phyloP scores from a whole-genome alignment of 306 rosid genomes.

The Pueraria montana region DNA sequence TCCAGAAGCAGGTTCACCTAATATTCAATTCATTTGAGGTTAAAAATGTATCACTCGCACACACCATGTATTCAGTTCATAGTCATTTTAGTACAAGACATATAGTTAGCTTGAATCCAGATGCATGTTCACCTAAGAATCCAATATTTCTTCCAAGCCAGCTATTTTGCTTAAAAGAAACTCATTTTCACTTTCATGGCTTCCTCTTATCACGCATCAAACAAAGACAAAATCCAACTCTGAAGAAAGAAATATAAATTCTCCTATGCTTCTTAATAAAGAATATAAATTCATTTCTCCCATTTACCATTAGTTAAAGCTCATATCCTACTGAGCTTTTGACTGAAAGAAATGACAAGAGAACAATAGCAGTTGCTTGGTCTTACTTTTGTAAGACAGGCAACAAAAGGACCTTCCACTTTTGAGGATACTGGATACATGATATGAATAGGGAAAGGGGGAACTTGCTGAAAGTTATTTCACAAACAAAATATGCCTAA shows the following conservation, averaged over 20 bases:
- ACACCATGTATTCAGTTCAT: neutral
- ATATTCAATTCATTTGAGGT: slow-evolving; percentile 6
- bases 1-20: neutral
- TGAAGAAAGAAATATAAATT: neutral
- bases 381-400: neutral
- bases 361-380: neutral
- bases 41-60: neutral
- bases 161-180: neutral
- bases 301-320: neutral
- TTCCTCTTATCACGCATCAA: neutral
- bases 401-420: neutral
- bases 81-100: neutral
- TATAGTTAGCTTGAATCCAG: slow-evolving; percentile 9
- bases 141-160: slow-evolving; percentile 15
- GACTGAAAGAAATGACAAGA: neutral
- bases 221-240: neutral
- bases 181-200: neutral
- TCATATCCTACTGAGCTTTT: neutral
- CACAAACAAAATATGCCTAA: slow-evolving; percentile 8
- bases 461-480: neutral
- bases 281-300: neutral
- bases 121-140: slow-evolving; percentile 24
- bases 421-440: slow-evolving; percentile 23
- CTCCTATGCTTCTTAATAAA: neutral
- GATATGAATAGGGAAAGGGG: neutral